A percentile compares a stretch with the other conserved stretches of the same genome.
These are phyloP conservation scores for Biscogniauxia sp. DNA, from an alignment of 2,329 filamentous ascomycete genomes.

Conservation along the genomic window DNA sequence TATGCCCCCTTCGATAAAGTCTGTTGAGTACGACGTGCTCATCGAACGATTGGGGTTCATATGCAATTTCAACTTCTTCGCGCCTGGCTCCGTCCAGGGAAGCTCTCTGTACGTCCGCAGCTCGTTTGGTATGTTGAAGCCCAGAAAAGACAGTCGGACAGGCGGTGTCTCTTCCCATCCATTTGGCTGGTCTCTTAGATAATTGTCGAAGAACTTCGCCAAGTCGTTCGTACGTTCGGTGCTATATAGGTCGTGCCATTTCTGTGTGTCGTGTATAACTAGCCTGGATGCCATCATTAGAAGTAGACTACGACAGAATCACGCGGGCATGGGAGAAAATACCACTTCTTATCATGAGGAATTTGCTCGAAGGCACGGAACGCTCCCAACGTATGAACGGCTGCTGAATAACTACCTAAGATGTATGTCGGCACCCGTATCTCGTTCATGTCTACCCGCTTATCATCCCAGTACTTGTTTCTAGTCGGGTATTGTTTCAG, in stretches of 20 bases:
- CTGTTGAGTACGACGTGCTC: background rate
- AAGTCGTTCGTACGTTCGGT: slow-evolving; percentile 35
- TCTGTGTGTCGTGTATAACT: slow-evolving; percentile 37
- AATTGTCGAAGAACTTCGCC: slow-evolving; percentile 42
- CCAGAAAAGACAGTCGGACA: slow-evolving; percentile 39
- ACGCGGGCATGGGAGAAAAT: background rate
- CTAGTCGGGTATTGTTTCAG: slow-evolving; percentile 9
- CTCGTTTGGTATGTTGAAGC: slow-evolving; percentile 27
- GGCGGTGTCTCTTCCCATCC: slow-evolving; percentile 43
- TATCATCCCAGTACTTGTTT: slow-evolving; percentile 18
- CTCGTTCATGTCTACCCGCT: slow-evolving; percentile 14
- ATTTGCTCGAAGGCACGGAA: slow-evolving; percentile 9
- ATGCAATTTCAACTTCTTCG: slow-evolving; percentile 4
- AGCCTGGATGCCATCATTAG: slow-evolving; percentile 22
- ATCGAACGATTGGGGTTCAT: background rate
- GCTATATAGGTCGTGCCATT: slow-evolving; percentile 43
- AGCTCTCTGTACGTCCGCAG: slow-evolving; percentile 26
- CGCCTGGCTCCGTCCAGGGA: slow-evolving; percentile 11
- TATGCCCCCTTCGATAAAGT: background rate
- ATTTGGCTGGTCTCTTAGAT: slow-evolving; percentile 40
- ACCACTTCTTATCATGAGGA: background rate
- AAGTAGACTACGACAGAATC: background rate
- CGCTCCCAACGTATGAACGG: slow-evolving; percentile 13
- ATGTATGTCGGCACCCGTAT: slow-evolving; percentile 18
- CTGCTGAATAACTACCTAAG: slow-evolving; percentile 15